phyloP scores from a whole-genome alignment of 148 eudicot species.

The Talinum fruticosum region DNA sequence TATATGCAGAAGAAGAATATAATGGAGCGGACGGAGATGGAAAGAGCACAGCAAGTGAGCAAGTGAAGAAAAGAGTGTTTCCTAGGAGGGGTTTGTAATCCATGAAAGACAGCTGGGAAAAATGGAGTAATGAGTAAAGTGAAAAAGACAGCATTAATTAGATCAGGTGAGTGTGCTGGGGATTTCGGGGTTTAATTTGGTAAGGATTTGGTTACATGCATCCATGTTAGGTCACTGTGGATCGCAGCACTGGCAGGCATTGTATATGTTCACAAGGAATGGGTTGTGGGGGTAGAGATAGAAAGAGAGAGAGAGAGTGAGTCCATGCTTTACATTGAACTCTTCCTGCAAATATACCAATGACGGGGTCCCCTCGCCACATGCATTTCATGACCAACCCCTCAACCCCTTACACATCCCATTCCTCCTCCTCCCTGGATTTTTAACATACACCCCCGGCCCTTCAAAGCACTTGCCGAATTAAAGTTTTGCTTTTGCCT shows the following conservation, averaged over 20 bases:
- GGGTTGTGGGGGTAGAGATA: not conserved
- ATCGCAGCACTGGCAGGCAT: not conserved
- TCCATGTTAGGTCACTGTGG: not conserved
- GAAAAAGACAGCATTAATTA: not conserved
- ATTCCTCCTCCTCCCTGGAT: not conserved
- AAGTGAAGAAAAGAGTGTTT: not conserved
- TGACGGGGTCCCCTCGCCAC: not conserved
- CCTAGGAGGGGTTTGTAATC: constrained; percentile 1
- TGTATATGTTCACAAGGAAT: not conserved
- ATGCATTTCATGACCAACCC: constrained; percentile 14
- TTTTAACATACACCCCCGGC: too few relatives aligned
- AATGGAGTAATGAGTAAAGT: not conserved
- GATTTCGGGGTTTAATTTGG: not conserved
- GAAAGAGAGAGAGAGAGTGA: not conserved
- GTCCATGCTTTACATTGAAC: not conserved
- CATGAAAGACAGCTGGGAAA: constrained; percentile 5
- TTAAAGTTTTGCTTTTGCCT: too few relatives aligned
- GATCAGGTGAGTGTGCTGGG: not conserved
- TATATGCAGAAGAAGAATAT: not conserved
- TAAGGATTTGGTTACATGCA: constrained; percentile 1
- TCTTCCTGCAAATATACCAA: not conserved
- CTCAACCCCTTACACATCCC: not conserved
- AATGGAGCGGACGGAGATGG: not conserved
- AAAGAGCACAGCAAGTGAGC: not conserved
- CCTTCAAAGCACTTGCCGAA: too few relatives aligned